Evolutionary conservation across 163 green algal species (phyloP), one percentile per base, ranked within the genome.

Genomic region (Scenedesmus sp.): DNA sequence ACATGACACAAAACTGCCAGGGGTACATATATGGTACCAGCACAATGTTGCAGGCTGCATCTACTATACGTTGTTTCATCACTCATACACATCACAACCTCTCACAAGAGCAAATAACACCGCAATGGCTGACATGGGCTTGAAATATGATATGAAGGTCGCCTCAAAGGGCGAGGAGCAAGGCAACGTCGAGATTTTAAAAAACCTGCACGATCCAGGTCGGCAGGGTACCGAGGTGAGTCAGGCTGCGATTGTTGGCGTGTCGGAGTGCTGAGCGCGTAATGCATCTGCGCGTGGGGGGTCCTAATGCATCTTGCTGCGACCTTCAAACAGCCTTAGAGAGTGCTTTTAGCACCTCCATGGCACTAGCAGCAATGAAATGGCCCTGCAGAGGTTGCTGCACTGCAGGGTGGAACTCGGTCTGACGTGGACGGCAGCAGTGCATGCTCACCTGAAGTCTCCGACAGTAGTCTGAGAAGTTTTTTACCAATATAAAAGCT

Each of bases 131-230:
- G 84, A 89, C 78, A 81, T 86, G n/a, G 40, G 72, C 73, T 13
- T 91, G 53, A 72, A 68, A 37, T 91, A 91, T 49, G 87, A 91
- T 49, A 49, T 72, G 15, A 33, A 78, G 56, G 70, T 83, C 22
- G 87, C 87, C 15, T 20, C 56, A 37, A 80, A 87, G 26, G 87
- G 87, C n/a, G n/a, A 72, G 56, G 87, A 80, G 56, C n/a, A 91
- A 59, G 87, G 87, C 61, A 61, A 82, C 42, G 7, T 65, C 40
- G 79, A 87, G 78, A 44, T 46, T 24, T n/a, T 91, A 16, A 81
- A 87, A 79, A 26, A 87, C 10, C 18, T 91, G 15, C 59, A 87
- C 42, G 87, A 87, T 72, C 87, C 87, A 59, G 87, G 87, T 33
- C 61, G 86, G 7, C 16, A 84, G 44, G 86, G 86, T 22, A 90